phyloP scores from a whole-genome alignment of 495 filamentous ascomycete species.

The Astrocystis sublimbata region DNA sequence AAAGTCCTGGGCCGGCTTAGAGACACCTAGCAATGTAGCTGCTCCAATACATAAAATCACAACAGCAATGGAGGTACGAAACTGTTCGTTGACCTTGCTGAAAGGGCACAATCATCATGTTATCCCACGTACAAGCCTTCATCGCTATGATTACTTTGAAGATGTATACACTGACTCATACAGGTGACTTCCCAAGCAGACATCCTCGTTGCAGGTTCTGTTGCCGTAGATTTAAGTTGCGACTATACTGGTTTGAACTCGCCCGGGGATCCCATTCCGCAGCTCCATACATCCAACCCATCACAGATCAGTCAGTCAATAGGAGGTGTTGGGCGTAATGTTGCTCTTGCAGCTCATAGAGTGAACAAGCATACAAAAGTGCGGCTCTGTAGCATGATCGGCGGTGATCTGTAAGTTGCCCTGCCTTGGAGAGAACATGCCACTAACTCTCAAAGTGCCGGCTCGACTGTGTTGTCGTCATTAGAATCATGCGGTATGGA shows the following conservation, averaged over 20 bases:
- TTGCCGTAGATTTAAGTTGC: slow-evolving; percentile 86
- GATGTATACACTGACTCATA: slow-evolving; percentile 22
- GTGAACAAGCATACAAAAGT: slow-evolving; percentile 45
- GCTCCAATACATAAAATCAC: slow-evolving; percentile 14
- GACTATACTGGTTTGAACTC: slow-evolving; percentile 60
- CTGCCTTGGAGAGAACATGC: neutral
- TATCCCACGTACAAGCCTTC: neutral
- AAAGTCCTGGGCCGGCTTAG: slow-evolving; percentile 14
- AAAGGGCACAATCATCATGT: neutral
- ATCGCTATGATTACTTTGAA: neutral
- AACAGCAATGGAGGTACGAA: slow-evolving; percentile 27
- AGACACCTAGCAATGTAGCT: slow-evolving; percentile 15
- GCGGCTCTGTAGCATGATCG: slow-evolving; percentile 74
- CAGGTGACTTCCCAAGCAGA: slow-evolving; percentile 45
- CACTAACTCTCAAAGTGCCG: slow-evolving; percentile 47
- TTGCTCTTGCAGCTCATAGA: slow-evolving; percentile 73
- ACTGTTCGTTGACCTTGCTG: slow-evolving; percentile 12
- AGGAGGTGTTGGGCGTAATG: slow-evolving; percentile 94
- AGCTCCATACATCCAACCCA: slow-evolving; percentile 82
- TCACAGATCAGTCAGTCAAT: slow-evolving; percentile 75
- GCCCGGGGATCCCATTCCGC: slow-evolving; percentile 44
- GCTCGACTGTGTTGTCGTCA: slow-evolving; percentile 64
- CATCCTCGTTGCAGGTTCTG: slow-evolving; percentile 83
- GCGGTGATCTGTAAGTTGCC: slow-evolving; percentile 61
- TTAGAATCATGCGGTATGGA: slow-evolving; percentile 64